Conservation (phyloP, 257 asterid species). For the Orobanche coerulescens region DNA sequence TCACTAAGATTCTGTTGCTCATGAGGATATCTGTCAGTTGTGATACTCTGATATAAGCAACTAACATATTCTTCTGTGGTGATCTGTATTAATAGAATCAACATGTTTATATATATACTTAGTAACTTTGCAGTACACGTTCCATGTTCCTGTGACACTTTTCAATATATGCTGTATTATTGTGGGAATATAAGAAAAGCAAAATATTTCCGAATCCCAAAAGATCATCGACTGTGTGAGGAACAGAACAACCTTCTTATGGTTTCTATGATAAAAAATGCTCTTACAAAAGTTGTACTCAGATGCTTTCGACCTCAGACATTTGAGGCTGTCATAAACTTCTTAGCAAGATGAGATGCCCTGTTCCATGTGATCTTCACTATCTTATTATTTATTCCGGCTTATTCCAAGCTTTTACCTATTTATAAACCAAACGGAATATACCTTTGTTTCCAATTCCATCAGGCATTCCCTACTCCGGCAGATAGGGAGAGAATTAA, state of each 20-base stretch:
- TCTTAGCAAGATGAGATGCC: background rate
- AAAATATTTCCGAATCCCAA: background rate
- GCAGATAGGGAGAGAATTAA: slow-evolving; percentile 32
- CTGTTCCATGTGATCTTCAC: background rate
- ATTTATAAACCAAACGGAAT: slow-evolving; percentile 11
- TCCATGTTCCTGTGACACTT: background rate
- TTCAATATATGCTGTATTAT: background rate
- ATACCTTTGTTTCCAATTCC: background rate
- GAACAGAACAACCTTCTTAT: background rate
- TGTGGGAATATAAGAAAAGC: background rate
- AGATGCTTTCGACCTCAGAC: background rate
- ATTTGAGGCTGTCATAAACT: background rate
- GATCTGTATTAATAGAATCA: background rate
- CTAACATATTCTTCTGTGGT: background rate
- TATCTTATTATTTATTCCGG: background rate
- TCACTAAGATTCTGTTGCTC: slow-evolving; percentile 1
- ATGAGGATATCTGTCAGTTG: background rate
- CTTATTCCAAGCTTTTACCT: background rate
- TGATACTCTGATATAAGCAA: background rate
- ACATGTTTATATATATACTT: slow-evolving; percentile 5
- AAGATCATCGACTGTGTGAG: background rate
- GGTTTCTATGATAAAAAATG: background rate
- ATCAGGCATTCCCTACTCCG: slow-evolving; percentile 11
- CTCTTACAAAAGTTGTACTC: background rate
- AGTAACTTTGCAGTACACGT: background rate